Base-by-base conservation (phyloP, 352 stramenopile species). In the Phytophthora idaei region DNA sequence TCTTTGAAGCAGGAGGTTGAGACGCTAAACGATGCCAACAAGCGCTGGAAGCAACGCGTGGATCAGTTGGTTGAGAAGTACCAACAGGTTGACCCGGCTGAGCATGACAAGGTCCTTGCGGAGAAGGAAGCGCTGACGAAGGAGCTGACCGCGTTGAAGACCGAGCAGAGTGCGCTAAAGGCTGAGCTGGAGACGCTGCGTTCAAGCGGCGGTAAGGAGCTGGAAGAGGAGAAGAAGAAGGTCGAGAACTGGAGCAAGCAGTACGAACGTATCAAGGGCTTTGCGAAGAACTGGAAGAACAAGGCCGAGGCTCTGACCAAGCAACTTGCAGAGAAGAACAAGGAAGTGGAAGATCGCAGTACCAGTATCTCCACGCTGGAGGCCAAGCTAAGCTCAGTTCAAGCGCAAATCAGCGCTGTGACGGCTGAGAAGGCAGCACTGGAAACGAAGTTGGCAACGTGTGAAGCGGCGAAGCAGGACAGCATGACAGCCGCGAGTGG, bases 21-120 rank as follows among this genome's bases (percentile, higher is more conserved):
- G 42, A 79, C 76, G 28, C 63, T 92, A 0, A 81, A 73, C 8
- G 77, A 89, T 29, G 78, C 82, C 12, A 93, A 90, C 70, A 87
- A 82, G 61, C 74, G 81, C 32, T 94, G 86, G 86, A 94, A 94
- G 61, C 69, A 83, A 41, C 84, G 86, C 9, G 83, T 94, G n/a
- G 81, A 92, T 48, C 86, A 92, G 58, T 32, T 94, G 56, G 83
- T 92, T 17, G 86, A 94, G 54, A 94, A 94, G 64, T 92, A 92
- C 48, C 84, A 94, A 52, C 86, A 94, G 56, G 58, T 94, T 41
- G 86, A 94, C 41, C 86, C 86, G 1, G 82, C 64, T 1, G 86
- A 92, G 56, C 72, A 90, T 51, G 86, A 92, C 39, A 86, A 87
- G 64, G 73, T 94, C 9, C 77, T 85, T 31, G 64, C 72, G 8